Conservation (phyloP, 78 protist species). For the Creolimax fragrantissima region DNA sequence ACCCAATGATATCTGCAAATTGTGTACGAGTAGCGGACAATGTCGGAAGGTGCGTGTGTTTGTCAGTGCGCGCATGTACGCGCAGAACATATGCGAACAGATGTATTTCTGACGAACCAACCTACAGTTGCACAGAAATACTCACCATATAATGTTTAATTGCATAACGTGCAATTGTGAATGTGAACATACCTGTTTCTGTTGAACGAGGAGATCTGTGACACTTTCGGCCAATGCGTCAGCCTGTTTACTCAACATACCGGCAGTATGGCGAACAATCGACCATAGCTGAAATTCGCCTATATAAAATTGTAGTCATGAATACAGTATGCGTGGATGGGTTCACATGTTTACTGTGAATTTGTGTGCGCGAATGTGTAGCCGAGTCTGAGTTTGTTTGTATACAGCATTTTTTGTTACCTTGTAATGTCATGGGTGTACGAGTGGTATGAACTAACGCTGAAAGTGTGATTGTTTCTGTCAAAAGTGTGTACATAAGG, state of each 20-base stretch:
- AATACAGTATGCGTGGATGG: neutral
- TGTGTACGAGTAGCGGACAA: neutral
- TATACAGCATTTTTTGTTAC: neutral
- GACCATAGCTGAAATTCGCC: neutral
- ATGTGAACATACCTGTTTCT: constrained; percentile 13
- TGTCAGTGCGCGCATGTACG: too few relatives aligned
- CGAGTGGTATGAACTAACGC: too few relatives aligned
- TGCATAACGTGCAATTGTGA: neutral
- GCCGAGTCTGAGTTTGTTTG: neutral
- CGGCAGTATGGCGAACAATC: constrained; percentile 1
- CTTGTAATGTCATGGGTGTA: neutral
- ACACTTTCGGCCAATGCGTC: constrained; percentile 11
- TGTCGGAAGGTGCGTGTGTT: neutral
- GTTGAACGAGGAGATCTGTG: constrained; percentile 5
- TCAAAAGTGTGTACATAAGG: neutral
- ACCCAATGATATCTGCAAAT: constrained; percentile 1
- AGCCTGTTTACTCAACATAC: neutral
- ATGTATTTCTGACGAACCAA: too few relatives aligned
- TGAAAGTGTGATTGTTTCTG: neutral
- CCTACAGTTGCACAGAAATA: too few relatives aligned
- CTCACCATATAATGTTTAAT: too few relatives aligned
- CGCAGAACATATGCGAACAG: too few relatives aligned
- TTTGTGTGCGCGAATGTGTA: neutral
- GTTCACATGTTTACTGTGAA: neutral
- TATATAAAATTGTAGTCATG: neutral